Base-by-base conservation (phyloP, 2,329 filamentous ascomycete genomes). In the Clathrospora elynae region DNA sequence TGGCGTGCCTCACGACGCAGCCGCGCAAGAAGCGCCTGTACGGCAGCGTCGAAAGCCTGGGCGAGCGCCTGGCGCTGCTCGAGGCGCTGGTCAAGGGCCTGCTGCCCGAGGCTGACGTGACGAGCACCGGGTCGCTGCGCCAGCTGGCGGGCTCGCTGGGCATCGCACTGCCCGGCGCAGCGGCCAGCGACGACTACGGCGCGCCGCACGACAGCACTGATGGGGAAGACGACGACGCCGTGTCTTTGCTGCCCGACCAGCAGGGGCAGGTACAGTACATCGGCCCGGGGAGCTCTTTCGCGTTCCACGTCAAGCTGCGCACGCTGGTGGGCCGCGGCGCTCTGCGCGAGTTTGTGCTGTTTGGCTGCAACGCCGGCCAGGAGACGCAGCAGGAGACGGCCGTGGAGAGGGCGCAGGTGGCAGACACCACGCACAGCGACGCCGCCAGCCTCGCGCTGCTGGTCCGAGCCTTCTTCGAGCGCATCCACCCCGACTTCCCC, bases 231-330 rank as follows among this genome's bases (percentile, higher is more conserved):
- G 70, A 72, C 13, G 67, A 72, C 35, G 53, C 61, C 22, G 44
- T 70, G 35, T 62, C 66, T 20, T 51, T 68, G 14, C 58, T 74
- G 12, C 72, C 67, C 4, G 72, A 75, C 51, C 71, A 72, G 53
- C 72, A 74, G 41, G 72, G 72, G 5, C 72, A 74, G 55, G 68
- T 66, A 24, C 72, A 75, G 53, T 75, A 73, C 53, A 74, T 75
- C 46, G 73, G 72, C 1, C 71, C 69, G 2, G 63, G 66, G 26
- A 73, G 71, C 59, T 73, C 70, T 25, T 73, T 73, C 38, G 60
- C 67, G 3, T 74, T 75, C 51, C 70, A 74, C 42, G 51, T 73
- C 24, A 71, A 71, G 51, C 60, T 75, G 34, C 67, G 71, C 13
- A 55, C 62, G 2, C 58, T 75, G 12, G 64, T 73, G 11, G 69